Conservation (phyloP, 2,329 filamentous ascomycete genomes). For the Davidsoniella australis region DNA sequence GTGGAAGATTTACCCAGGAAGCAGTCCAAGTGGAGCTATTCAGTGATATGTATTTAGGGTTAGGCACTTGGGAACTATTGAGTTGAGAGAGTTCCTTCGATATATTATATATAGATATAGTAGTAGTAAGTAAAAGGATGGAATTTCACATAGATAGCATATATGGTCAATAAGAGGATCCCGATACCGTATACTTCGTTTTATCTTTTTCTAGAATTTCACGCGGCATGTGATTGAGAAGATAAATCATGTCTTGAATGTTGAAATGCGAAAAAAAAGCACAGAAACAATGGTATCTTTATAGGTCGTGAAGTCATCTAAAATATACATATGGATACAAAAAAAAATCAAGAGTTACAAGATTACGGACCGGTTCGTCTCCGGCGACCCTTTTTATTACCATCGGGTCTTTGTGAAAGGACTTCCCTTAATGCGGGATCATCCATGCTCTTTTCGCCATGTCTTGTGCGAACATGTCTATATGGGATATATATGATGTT, state of each 20-base stretch:
- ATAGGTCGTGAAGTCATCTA: neutral
- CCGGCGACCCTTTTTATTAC: conserved; percentile 62
- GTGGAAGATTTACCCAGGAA: conserved; percentile 26
- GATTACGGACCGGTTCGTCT: conserved; percentile 37
- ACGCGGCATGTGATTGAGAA: neutral
- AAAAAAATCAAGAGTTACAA: neutral
- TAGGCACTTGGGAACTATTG: conserved; percentile 26
- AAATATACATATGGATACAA: neutral
- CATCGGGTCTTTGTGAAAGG: conserved; percentile 69
- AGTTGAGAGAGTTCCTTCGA: too few relatives aligned
- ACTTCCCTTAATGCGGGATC: conserved; percentile 69
- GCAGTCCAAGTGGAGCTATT: conserved; percentile 36
- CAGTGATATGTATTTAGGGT: conserved; percentile 29
- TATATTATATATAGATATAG: too few relatives aligned
- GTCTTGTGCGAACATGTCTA: conserved; percentile 86
- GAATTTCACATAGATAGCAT: too few relatives aligned
- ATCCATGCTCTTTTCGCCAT: conserved; percentile 77
- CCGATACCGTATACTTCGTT: too few relatives aligned
- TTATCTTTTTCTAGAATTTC: too few relatives aligned
- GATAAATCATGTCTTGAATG: neutral
- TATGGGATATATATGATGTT: neutral
- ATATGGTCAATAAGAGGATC: too few relatives aligned
- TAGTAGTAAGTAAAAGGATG: too few relatives aligned
- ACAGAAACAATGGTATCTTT: neutral
- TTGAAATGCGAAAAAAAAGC: neutral